These are phyloP conservation scores for Carex arenaria DNA, from an alignment of 202 grass and related monocot genomes.

Conservation along the genomic window DNA sequence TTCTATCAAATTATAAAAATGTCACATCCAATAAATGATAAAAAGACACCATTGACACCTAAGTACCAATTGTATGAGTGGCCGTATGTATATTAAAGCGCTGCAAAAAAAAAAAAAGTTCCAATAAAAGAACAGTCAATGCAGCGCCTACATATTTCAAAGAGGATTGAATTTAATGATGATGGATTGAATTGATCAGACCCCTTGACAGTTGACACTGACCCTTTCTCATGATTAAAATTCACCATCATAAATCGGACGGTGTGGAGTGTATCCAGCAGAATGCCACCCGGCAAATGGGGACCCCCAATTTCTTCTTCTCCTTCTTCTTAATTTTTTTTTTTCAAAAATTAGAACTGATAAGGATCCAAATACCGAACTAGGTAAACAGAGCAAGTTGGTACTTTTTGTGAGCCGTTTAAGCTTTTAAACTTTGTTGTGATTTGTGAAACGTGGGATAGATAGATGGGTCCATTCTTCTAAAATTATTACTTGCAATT, in stretches of 20 bases:
- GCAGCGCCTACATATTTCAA: background rate
- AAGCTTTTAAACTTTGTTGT: background rate
- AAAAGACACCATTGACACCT: too few relatives aligned
- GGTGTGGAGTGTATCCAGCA: background rate
- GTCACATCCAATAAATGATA: too few relatives aligned
- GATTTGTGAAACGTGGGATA: background rate
- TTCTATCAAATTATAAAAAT: too few relatives aligned
- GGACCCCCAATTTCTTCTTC: background rate
- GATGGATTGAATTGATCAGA: background rate
- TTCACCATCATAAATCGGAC: constrained; percentile 2
- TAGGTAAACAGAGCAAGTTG: background rate
- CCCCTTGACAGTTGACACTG: background rate
- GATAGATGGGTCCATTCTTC: background rate
- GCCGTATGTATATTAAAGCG: too few relatives aligned
- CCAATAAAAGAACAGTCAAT: background rate
- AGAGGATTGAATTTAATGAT: constrained; percentile 8
- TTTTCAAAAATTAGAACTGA: background rate
- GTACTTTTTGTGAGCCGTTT: background rate
- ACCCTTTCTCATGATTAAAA: background rate
- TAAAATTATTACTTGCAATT: background rate
- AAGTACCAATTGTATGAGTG: too few relatives aligned
- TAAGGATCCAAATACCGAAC: background rate
- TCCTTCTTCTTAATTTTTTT: background rate
- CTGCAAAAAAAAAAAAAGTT: too few relatives aligned
- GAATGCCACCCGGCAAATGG: background rate